Percentiles rank a stretch among this genome's conserved stretches.
These are phyloP conservation scores for Ophiostoma populinum DNA, from an alignment of 2,329 filamentous ascomycete genomes.

Conservation along the genomic window DNA sequence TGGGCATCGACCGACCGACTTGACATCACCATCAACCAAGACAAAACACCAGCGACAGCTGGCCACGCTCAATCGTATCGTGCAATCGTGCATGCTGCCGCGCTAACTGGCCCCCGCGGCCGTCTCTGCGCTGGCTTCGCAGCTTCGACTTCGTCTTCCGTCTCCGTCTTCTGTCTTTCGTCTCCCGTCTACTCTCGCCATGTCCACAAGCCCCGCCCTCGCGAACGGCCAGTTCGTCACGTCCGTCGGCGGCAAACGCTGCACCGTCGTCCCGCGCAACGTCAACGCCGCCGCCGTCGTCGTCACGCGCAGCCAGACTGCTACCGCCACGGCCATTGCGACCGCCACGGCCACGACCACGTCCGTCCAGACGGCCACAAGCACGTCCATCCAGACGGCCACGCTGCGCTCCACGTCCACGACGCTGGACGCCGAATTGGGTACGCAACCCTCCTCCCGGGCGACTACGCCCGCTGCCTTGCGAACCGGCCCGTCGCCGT, in stretches of 20 bases:
- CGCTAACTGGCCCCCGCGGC: too few species aligned
- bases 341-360: not conserved
- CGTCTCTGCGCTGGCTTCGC: too few species aligned
- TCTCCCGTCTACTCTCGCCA: conserved; percentile 12
- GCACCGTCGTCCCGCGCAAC: conserved; percentile 32
- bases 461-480: not conserved
- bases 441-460: too few species aligned
- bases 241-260: conserved; percentile 30
- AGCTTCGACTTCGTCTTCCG: conserved; percentile 2
- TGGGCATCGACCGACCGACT: too few species aligned
- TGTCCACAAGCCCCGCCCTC: conserved; percentile 26
- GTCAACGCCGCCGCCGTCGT: conserved; percentile 8
- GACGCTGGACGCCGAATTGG: too few species aligned
- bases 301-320: conserved; percentile 7
- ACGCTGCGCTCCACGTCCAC: conserved; percentile 13
- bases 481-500: not conserved
- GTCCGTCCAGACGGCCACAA: not conserved
- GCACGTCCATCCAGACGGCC: conserved; percentile 19
- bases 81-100: too few species aligned
- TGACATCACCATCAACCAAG: too few species aligned
- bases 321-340: conserved; percentile 6
- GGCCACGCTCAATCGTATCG: too few species aligned
- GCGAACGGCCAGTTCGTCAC: conserved; percentile 31
- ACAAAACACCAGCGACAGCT: too few species aligned
- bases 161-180: not conserved